Evolutionary conservation across 768 basidiomycete genomes (phyloP), one percentile per base, ranked within the genome.

Genomic region (Termitomyces bulborhizus): DNA sequence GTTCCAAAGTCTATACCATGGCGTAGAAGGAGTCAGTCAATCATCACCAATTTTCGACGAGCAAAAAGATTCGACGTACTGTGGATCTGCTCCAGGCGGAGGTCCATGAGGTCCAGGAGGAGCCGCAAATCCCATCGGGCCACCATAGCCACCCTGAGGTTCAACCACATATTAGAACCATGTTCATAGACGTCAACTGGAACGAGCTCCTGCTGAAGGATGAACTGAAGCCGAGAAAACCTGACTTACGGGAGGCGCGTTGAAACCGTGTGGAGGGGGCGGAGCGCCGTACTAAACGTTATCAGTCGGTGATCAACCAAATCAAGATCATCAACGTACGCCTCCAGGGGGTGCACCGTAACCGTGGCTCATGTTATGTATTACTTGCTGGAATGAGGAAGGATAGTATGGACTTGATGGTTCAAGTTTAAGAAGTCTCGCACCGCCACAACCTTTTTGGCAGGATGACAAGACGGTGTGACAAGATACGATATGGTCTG

Each of bases 1-100:
- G 48, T 59, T 69, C 87, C 88, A 90, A 6, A 91, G 64, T 63
- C 89, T 91, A 43, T 9, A 51, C 21, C 27, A 16, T 37, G n/a
- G 18, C 5, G 37, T n/a, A 4, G 7, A 18, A 18, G 12, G n/a
- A 34, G 4, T 34, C 21, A 48, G 15, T 21, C 26, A 5, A n/a
- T 7, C 24, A 26, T 47, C 11, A 1, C 27, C 26, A 18, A 18
- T 21, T 11, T 49, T 13, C 21, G 0, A 4, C 4, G 8, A 37
- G 42, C 34, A 37, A 15, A 18, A 32, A 11, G 24, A 29, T 29
- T 42, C 16, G 11, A 72, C 86, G 66, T 61, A 92, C 90, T 86
- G 82, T 26, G 88, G 88, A 53, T 92, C 90, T 13, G 84, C 84
- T 31, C 85, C 88, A 11, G 82, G 77, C 6, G 85, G 85, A 3